Percentiles rank a stretch among this genome's conserved stretches.
Conservation (phyloP, 2,329 filamentous ascomycete genomes). For the Aureobasidium melanogenum region DNA sequence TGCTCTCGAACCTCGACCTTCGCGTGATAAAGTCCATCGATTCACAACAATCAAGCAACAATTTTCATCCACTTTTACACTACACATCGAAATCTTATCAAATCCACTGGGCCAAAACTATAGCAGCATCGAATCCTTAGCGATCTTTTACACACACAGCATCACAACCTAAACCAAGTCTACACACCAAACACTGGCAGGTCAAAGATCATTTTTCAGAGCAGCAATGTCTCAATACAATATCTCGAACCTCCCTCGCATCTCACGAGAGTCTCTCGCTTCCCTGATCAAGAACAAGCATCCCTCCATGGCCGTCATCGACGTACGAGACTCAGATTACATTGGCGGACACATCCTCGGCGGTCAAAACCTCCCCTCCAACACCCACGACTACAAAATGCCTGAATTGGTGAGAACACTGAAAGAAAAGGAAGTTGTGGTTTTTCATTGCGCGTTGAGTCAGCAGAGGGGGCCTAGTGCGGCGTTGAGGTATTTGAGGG, state of each 20-base stretch:
- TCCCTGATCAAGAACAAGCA: conserved; percentile 41
- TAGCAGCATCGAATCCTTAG: too few species aligned
- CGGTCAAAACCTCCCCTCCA: conserved; percentile 66
- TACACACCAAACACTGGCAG: not conserved
- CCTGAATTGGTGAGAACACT: conserved; percentile 76
- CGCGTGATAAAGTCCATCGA: not conserved
- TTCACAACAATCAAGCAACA: too few species aligned
- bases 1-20: not conserved
- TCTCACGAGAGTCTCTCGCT: conserved; percentile 61
- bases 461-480: conserved; percentile 52
- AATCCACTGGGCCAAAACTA: too few species aligned
- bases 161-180: not conserved
- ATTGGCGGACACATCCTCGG: conserved; percentile 82
- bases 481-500: conserved; percentile 68
- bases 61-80: too few species aligned
- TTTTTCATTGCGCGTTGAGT: conserved; percentile 87
- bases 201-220: not conserved
- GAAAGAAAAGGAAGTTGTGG: conserved; percentile 67
- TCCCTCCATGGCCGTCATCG: conserved; percentile 59
- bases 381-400: conserved; percentile 63
- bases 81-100: too few species aligned
- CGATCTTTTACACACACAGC: too few species aligned
- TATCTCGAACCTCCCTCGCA: conserved; percentile 55
- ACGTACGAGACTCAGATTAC: conserved; percentile 86
- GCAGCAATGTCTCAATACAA: conserved; percentile 36